Conservation (phyloP, 2,329 filamentous ascomycete species). For the Aureobasidium sp. region DNA sequence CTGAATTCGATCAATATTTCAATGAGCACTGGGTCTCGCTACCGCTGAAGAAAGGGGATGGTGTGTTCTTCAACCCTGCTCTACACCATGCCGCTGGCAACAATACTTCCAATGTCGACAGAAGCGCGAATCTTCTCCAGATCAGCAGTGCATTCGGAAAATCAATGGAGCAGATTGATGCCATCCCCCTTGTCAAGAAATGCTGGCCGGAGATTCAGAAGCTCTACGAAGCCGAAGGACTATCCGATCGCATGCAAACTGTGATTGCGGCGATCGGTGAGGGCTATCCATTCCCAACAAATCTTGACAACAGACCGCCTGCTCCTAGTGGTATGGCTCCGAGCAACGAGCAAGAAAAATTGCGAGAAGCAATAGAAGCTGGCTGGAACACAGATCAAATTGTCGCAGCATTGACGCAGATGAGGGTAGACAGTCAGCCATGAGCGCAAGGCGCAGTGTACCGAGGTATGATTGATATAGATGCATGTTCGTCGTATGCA, state of each 20-base stretch:
- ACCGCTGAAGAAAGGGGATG: slow-evolving; percentile 51
- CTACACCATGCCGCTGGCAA: slow-evolving; percentile 57
- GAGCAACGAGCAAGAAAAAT: slow-evolving; percentile 50
- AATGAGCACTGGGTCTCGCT: slow-evolving; percentile 46
- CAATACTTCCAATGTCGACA: slow-evolving; percentile 45
- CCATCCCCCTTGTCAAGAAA: slow-evolving; percentile 40
- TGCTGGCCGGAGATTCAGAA: slow-evolving; percentile 38
- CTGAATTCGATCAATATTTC: slow-evolving; percentile 51
- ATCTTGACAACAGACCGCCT: slow-evolving; percentile 52
- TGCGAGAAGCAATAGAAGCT: slow-evolving; percentile 39
- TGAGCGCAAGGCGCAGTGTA: not conserved
- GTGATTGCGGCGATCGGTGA: slow-evolving; percentile 48
- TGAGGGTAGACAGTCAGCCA: slow-evolving; percentile 22
- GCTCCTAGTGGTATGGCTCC: slow-evolving; percentile 53
- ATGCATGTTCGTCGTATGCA: not conserved
- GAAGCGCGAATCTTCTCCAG: slow-evolving; percentile 57
- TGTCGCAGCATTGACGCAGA: slow-evolving; percentile 26
- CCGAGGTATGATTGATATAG: too few species aligned
- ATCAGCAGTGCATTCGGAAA: slow-evolving; percentile 57
- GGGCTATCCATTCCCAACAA: slow-evolving; percentile 57
- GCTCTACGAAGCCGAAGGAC: slow-evolving; percentile 31
- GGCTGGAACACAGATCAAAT: slow-evolving; percentile 36
- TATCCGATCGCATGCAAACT: slow-evolving; percentile 39
- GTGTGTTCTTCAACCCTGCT: slow-evolving; percentile 58
- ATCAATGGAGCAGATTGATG: slow-evolving; percentile 56